Base-by-base conservation (phyloP, 352 stramenopile species). In the Pythium guiyangense region DNA sequence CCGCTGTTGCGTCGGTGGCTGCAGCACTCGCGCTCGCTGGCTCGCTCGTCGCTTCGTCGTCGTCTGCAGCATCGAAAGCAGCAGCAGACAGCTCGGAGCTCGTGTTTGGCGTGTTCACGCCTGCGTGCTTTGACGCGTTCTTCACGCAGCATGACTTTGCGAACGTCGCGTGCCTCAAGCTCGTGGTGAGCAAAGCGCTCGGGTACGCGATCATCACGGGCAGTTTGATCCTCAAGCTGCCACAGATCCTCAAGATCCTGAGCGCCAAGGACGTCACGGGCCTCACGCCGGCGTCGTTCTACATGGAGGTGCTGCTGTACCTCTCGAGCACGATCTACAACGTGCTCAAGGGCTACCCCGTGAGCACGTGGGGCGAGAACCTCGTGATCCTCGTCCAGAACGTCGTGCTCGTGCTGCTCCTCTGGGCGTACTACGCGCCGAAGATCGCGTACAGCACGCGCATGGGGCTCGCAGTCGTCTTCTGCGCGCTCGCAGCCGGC, bases 191-290 rank as follows among this genome's bases (percentile, higher is more conserved):
- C 74, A 96, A 94, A 66, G 65, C 64, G 12, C 71, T 96, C 46
- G 86, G 86, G 43, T 96, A 94, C 64, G 81, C 80, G 42, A 96
- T 96, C 71, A 93, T 96, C 65, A 74, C 80, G 29, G 86, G 79
- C 49, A 86, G 76, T 50, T 69, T 92, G 48, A 86, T 96, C 64
- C 79, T 96, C 52, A 96, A 96, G 64, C 59, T 96, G 49, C 86
- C 86, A 42, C 86, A 96, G 63, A 96, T 96, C 67, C 67, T 96
- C 55, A 96, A 96, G 74, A 94, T 96, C 56, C 20, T 94, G 26
- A 53, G 62, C 8, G 86, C 81, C 22, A 87, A 79, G 52, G 81
- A 92, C 51, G 86, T 94, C 46, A 93, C 84, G 46, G 86, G 86
- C 0, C 73, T 96, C 52, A 96, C 81, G 26, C 84, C 85, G 9